These are phyloP conservation scores for Ogataea chonburiensis DNA, from an alignment of 805 yeast genomes.

Conservation along the genomic window DNA sequence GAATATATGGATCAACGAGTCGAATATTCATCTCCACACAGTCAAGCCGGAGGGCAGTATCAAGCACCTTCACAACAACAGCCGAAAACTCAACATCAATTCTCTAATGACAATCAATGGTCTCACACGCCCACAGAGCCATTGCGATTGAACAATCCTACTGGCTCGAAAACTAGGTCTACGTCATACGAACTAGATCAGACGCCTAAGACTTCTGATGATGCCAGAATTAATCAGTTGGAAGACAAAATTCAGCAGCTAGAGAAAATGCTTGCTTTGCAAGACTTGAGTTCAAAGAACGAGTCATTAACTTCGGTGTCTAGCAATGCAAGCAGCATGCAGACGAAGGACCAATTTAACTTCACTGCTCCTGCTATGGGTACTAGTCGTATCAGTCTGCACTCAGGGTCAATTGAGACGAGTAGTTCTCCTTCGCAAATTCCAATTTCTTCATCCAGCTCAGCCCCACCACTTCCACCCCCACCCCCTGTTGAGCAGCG, in stretches of 20 bases:
- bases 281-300: conserved; percentile 19
- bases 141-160: conserved; percentile 1
- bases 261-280: conserved; percentile 28
- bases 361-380: conserved; percentile 5
- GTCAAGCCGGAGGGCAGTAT: too few species aligned
- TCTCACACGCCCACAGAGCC: conserved; percentile 8
- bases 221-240: conserved; percentile 28
- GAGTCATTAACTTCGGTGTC: conserved; percentile 18
- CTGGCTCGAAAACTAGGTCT: too few species aligned
- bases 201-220: conserved; percentile 16
- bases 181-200: too few species aligned
- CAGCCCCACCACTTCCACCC: conserved; percentile 34
- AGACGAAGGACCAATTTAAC: conserved; percentile 1
- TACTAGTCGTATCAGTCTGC: conserved; percentile 6
- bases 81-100: conserved; percentile 1
- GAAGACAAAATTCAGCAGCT: conserved; percentile 34
- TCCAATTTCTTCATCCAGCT: neutral
- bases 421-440: neutral
- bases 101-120: conserved; percentile 1
- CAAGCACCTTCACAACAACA: too few species aligned
- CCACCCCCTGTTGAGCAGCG: conserved; percentile 27
- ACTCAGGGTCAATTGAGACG: neutral
- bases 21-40: too few species aligned
- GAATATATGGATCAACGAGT: neutral
- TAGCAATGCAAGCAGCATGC: conserved; percentile 8